These are phyloP conservation scores for Xylaria venustula DNA, from an alignment of 495 filamentous ascomycete genomes.

Conservation along the genomic window DNA sequence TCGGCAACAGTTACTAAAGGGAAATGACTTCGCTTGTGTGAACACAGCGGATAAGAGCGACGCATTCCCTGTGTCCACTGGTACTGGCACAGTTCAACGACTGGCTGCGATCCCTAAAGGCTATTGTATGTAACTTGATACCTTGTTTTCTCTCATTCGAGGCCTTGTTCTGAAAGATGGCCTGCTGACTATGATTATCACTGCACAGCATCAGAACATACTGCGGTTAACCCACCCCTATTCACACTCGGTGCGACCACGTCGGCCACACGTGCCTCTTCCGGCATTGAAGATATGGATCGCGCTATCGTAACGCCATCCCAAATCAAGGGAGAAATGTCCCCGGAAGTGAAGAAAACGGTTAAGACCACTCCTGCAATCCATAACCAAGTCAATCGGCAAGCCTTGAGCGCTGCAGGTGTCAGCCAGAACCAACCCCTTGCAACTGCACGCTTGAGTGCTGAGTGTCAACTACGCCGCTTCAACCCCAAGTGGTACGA, in stretches of 20 bases:
- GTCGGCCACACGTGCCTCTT: background rate
- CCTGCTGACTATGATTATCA: background rate
- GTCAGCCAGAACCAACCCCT: background rate
- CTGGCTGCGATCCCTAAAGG: background rate
- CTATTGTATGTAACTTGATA: background rate
- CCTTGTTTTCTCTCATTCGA: background rate
- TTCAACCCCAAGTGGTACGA: slow-evolving; percentile 32
- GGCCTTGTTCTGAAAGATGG: background rate
- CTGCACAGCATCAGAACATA: background rate
- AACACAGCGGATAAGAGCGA: background rate
- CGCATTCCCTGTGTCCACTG: background rate
- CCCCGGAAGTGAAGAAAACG: background rate
- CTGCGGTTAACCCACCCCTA: background rate
- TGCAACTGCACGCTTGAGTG: slow-evolving; percentile 10
- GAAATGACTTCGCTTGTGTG: background rate
- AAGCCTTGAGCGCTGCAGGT: background rate
- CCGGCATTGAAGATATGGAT: background rate
- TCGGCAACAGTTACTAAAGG: slow-evolving; percentile 7
- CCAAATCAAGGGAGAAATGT: background rate
- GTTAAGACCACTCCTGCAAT: background rate
- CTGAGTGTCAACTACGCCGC: slow-evolving; percentile 27
- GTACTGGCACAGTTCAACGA: background rate
- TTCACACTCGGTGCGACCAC: background rate
- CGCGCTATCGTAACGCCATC: background rate
- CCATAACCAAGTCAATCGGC: background rate